A percentile compares a stretch with the other conserved stretches of the same genome.
phyloP scores from a whole-genome alignment of 345 rosid genomes.

The Combretum micranthum region DNA sequence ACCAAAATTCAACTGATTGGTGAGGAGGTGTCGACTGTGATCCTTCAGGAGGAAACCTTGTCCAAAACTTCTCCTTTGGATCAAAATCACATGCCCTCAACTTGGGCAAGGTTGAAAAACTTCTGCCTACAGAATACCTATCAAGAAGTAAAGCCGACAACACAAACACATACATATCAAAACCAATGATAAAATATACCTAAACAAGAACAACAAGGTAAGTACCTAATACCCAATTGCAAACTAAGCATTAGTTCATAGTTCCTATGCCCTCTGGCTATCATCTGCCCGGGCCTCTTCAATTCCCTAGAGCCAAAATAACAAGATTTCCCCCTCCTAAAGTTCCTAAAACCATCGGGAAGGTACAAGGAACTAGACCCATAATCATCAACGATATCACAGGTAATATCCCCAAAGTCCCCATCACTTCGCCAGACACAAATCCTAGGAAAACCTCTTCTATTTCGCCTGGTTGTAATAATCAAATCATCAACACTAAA shows the following conservation, averaged over 20 bases:
- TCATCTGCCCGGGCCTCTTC: constrained; percentile 89
- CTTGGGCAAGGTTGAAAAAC: constrained; percentile 48
- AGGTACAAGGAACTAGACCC: constrained; percentile 54
- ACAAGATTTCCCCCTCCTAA: constrained; percentile 52
- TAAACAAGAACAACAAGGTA: too few relatives aligned
- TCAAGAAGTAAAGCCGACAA: constrained; percentile 1
- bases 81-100: constrained; percentile 71
- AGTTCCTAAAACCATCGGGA: constrained; percentile 51
- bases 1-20: constrained; percentile 77
- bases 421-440: constrained; percentile 98
- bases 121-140: constrained; percentile 84
- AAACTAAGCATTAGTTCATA: constrained; percentile 94
- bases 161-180: background rate
- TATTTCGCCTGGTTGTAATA: constrained; percentile 49
- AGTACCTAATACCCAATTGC: constrained; percentile 86
- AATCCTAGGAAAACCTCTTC: constrained; percentile 79
- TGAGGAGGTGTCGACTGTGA: constrained; percentile 91
- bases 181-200: background rate
- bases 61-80: constrained; percentile 98
- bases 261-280: constrained; percentile 90
- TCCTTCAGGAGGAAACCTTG: constrained; percentile 88
- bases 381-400: constrained; percentile 79
- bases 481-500: constrained; percentile 21
- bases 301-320: constrained; percentile 55
- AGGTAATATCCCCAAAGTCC: constrained; percentile 93